A percentile compares a stretch with the other conserved stretches of the same genome.
These are phyloP conservation scores for Aquilaria agallochum DNA, from an alignment of 441 rosid species.

Conservation along the genomic window DNA sequence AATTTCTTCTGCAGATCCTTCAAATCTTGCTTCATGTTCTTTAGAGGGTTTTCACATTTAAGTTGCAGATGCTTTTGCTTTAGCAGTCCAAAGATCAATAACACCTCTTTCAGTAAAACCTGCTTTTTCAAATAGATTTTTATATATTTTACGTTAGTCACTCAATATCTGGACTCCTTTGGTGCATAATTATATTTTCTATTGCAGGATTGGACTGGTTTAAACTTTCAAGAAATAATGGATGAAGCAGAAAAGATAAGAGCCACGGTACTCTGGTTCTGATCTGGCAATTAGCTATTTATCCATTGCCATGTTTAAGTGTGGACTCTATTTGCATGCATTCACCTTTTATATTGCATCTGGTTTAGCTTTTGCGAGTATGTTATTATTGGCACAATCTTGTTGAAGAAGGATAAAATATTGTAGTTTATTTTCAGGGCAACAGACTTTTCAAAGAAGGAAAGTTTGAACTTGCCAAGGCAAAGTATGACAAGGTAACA, in stretches of 20 bases:
- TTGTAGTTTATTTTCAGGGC: conserved; percentile 58
- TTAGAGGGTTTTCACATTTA: no score
- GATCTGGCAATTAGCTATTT: conserved; percentile 5
- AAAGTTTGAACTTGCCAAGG: conserved; percentile 91
- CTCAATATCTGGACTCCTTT: not conserved
- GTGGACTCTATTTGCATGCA: not conserved
- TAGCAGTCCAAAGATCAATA: no score
- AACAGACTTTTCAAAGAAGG: conserved; percentile 94
- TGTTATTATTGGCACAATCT: not conserved
- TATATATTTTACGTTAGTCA: no score
- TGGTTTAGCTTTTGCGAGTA: conserved; percentile 5
- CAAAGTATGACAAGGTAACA: conserved; percentile 96
- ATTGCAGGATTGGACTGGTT: conserved; percentile 95
- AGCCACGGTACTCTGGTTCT: conserved; percentile 52
- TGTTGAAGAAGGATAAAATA: not conserved
- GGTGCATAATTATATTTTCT: conserved; percentile 7
- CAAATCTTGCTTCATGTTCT: no score
- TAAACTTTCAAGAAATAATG: conserved; percentile 90
- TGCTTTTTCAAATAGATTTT: no score
- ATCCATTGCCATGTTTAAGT: conserved; percentile 6
- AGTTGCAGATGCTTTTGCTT: no score
- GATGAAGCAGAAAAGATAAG: conserved; percentile 90
- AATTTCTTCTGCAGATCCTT: no score
- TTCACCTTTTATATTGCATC: not conserved
- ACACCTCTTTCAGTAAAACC: no score